Base-by-base conservation (phyloP, 2,329 filamentous ascomycete genomes). In the Hypoxylon sp. region DNA sequence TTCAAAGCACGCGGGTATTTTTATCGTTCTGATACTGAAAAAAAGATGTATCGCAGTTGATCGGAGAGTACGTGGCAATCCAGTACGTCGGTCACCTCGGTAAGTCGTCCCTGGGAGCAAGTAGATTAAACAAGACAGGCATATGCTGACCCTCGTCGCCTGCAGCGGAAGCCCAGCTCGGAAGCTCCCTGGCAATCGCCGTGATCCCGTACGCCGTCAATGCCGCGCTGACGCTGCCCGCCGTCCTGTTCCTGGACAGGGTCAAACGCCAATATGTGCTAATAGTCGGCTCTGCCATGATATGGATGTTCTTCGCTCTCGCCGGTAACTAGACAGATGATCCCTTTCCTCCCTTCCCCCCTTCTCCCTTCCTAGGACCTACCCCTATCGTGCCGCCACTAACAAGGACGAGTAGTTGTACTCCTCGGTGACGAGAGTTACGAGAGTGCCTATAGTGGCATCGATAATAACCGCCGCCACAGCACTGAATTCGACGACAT, bases 171-270 rank as follows among this genome's bases (percentile, higher is more conserved):
- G 82, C 84, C 2, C 78, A 82, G 26, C 83, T 87, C 47, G 79
- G 77, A 1, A 79, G 82, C 13, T 80, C 83, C 3, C 77, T 88
- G 6, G 74, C 85, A n/a, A 84, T 84, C 1, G 81, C 84, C 0
- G 82, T 82, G 0, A 85, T 88, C 18, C 83, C 87, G 67, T 88
- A 87, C 65, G 78, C 88, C 55, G 85, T 88, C 72, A 88, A 88
- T 66, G 83, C 87, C 0, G 75, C 76, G 13, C 74, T 86, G 59
- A 87, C 86, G 0, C 72, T 87, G 1, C 83, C 85, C 0, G 84
- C 84, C 11, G 84, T 88, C 26, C 53, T 86, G 9, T 87, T 79
- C 68, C 78, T 88, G 42, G 86, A 88, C 69, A 79, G 75, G 59
- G 78, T 82, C 63, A 84, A 85, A 37, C 83, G 86, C 7, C 82